Evolutionary conservation across 2,329 filamentous ascomycete genomes (phyloP), one percentile per base, ranked within the genome.

Genomic region (Aspergillus sp.): DNA sequence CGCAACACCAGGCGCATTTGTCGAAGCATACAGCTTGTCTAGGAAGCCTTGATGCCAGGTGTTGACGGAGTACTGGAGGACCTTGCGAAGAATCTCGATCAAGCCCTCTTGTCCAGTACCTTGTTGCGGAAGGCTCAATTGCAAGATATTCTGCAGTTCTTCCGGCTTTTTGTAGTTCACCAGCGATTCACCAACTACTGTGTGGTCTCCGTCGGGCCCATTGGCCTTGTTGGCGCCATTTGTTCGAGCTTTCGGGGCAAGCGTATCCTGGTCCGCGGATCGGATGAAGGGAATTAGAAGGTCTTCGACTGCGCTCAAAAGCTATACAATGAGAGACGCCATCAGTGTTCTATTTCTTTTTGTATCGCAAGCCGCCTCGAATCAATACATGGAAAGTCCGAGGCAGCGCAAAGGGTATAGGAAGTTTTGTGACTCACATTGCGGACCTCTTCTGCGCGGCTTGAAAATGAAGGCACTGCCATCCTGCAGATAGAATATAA

Each of bases 21-120:
- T 96, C 66, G 89, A 90, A n/a, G 91, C 87, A 77, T 97, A 98
- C 19, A 98, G 83, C 80, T 99, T 98, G 79, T 97, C 93, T 72
- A 98, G 80, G 78, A 98, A 99, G 11, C 94, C 94, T 77, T 97
- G 93, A 72, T 96, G 91, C 91, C 93, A 98, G n/a, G 94, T 97
- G 79, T 99, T 99, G 72, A 98, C 94, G 72, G 91, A 95, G 77
- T 96, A 93, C 66, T 86, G 84, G 47, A 98, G 82, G 22, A 97
- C 83, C 63, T 88, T 85, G 67, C 87, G 81, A 50, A 96, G 84
- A 3, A 87, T 86, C 38, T 87, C 83, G 30, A 97, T 80, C 34
- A 97, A 80, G 0, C 93, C 94, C 48, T 91, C 85, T 68, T 90
- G 90, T 1, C 89, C 68, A 34, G 69, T 69, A 22, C 90, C 64